A percentile compares a stretch with the other conserved stretches of the same genome.
These are phyloP conservation scores for Neurospora sp. DNA, from an alignment of 2,329 filamentous ascomycete species.

Conservation along the genomic window DNA sequence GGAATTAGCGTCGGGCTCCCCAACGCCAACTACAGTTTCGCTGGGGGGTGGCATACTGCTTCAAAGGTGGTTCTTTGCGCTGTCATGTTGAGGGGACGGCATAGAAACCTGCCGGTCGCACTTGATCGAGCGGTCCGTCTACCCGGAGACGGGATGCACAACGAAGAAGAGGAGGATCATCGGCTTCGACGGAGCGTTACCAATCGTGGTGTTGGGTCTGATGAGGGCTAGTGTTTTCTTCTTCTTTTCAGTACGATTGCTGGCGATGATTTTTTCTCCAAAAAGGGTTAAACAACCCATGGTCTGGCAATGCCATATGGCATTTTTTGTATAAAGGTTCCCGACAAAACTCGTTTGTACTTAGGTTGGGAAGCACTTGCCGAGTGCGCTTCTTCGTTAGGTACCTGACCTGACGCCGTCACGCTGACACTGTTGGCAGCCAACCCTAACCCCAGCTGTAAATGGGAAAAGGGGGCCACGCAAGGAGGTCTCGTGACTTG, in stretches of 20 bases:
- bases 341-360: neutral
- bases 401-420: neutral
- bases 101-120: conserved; percentile 44
- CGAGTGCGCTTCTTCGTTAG: neutral
- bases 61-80: conserved; percentile 47
- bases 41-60: conserved; percentile 40
- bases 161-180: conserved; percentile 30
- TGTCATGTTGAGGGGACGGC: conserved; percentile 45
- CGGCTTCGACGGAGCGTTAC: conserved; percentile 28
- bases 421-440: neutral
- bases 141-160: conserved; percentile 25
- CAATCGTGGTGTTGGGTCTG: conserved; percentile 19
- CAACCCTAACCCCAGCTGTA: neutral
- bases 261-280: neutral
- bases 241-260: neutral
- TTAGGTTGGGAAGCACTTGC: neutral
- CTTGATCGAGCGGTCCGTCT: conserved; percentile 43
- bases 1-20: conserved; percentile 47
- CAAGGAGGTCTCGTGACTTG: neutral
- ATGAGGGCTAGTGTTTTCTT: neutral
- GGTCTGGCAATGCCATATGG: neutral
- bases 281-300: neutral
- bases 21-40: conserved; percentile 41
- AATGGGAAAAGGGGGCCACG: neutral
- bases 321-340: neutral